These are phyloP conservation scores for Psophocarpus tetragonolobus DNA, from an alignment of 306 rosid species.

Conservation along the genomic window DNA sequence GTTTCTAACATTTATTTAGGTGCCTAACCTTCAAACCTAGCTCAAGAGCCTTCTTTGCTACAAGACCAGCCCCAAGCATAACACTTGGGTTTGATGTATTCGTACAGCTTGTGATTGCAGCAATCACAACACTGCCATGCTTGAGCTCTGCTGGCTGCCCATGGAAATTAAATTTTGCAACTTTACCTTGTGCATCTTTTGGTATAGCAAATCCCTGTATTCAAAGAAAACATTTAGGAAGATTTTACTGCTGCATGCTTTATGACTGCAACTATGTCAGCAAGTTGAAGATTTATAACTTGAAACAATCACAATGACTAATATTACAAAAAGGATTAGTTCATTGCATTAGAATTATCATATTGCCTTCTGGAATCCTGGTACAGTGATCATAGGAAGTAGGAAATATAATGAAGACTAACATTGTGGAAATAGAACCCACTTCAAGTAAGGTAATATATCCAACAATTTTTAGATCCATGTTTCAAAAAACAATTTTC, in stretches of 20 bases:
- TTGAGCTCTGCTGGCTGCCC: constrained; percentile 90
- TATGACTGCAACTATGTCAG: constrained; percentile 9
- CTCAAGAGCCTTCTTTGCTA: constrained; percentile 86
- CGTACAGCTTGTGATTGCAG: constrained; percentile 97
- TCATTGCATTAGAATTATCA: constrained; percentile 10
- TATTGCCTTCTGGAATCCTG: background rate
- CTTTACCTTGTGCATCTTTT: constrained; percentile 76
- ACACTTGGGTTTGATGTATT: constrained; percentile 97
- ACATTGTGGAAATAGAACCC: background rate
- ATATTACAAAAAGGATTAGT: constrained; percentile 2
- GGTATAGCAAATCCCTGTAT: constrained; percentile 90
- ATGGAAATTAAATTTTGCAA: constrained; percentile 75
- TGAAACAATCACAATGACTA: constrained; percentile 20
- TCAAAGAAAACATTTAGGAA: constrained; percentile 18
- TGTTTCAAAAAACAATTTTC: background rate
- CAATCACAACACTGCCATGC: constrained; percentile 92
- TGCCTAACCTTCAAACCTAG: constrained; percentile 80
- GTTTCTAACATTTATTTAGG: background rate
- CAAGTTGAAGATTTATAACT: constrained; percentile 29
- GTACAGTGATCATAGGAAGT: constrained; percentile 12
- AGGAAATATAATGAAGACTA: background rate
- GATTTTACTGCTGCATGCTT: constrained; percentile 11
- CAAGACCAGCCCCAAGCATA: constrained; percentile 98
- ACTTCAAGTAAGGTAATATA: constrained; percentile 3
- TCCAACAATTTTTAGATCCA: background rate